Evolutionary conservation across 2,329 filamentous ascomycete species (phyloP).

Genomic region (Drechslerella coelobrocha): DNA sequence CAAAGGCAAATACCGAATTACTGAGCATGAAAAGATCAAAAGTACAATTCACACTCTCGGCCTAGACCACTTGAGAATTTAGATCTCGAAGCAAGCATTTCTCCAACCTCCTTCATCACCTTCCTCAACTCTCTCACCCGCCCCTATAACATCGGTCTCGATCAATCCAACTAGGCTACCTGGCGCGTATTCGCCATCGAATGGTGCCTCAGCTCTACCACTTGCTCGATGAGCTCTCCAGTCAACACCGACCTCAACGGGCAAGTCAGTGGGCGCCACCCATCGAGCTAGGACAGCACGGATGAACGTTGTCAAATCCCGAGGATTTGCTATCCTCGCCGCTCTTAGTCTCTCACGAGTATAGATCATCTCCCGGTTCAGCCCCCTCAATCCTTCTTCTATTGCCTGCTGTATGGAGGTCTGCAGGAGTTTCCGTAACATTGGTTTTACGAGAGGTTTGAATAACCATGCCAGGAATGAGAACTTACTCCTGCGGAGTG

Average conservation of each 20-base stretch:
- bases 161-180: conserved; percentile 89
- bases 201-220: conserved; percentile 66
- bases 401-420: conserved; percentile 76
- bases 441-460: conserved; percentile 80
- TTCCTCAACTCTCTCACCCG: conserved; percentile 76
- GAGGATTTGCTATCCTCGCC: conserved; percentile 79
- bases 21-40: neutral
- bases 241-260: conserved; percentile 80
- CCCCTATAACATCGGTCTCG: conserved; percentile 77
- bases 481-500: conserved; percentile 75
- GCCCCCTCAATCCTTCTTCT: conserved; percentile 70
- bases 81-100: conserved; percentile 63
- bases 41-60: conserved; percentile 4
- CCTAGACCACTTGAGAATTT: conserved; percentile 1
- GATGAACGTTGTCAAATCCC: conserved; percentile 80
- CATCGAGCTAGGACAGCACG: conserved; percentile 73
- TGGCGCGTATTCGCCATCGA: conserved; percentile 84
- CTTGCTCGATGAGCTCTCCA: conserved; percentile 68
- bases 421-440: conserved; percentile 81
- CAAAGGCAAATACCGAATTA: conserved; percentile 9
- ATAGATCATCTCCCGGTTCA: conserved; percentile 85
- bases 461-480: conserved; percentile 80
- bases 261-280: conserved; percentile 72
- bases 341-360: conserved; percentile 85
- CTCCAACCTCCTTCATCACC: conserved; percentile 76